Base-by-base conservation (phyloP, 805 yeast genomes). In the Ogataea sp. region DNA sequence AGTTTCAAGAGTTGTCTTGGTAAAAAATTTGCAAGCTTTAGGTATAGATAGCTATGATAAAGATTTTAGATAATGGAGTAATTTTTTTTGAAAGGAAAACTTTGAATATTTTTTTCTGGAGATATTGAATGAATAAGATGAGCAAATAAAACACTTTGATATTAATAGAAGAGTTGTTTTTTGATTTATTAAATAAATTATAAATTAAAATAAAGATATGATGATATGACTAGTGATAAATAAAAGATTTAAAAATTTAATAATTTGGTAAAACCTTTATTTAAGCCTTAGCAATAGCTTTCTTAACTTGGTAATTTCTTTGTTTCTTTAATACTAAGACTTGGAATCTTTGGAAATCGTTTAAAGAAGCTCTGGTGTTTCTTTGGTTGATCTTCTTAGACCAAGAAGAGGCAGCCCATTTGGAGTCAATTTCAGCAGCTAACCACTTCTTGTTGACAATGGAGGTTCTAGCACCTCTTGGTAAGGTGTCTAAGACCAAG, bases 281-380 rank as follows among this genome's bases (percentile, higher is more conserved):
- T 75, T 81, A 83, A 72, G 95, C 96, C 83, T 89, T 88, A 65
- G 96, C 95, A 64, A 84, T 80, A 71, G 95, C 94, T 80, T 87
- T 89, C 78, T 83, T 86, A 64, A 87, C 90, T 72, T 88, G 85
- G 68, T 70, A 83, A 75, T 88, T 84, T 75, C 86, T 87, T 80
- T 94, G 97, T 82, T 90, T 93, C 84, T 84, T 93, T 70, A 88
- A 80, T 60, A 88, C 94, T 70, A 84, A 67, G 59, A 90, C 98
- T 80, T 90, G 96, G 96, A 93, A 93, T 82, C 99, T 89, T 79
- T 93, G 96, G 63, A 93, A 93, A 74, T 93, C 99, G 58, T 90
- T 67, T 70, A 94, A 83, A 65, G 81, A 75, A 62, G 94, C 71
- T 80, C 98, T 86, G 72, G 81, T 86, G 71, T 83, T 81, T 73